These are phyloP conservation scores for Edaphochlamys debaryana DNA, from an alignment of 139 green algal species.

Conservation along the genomic window DNA sequence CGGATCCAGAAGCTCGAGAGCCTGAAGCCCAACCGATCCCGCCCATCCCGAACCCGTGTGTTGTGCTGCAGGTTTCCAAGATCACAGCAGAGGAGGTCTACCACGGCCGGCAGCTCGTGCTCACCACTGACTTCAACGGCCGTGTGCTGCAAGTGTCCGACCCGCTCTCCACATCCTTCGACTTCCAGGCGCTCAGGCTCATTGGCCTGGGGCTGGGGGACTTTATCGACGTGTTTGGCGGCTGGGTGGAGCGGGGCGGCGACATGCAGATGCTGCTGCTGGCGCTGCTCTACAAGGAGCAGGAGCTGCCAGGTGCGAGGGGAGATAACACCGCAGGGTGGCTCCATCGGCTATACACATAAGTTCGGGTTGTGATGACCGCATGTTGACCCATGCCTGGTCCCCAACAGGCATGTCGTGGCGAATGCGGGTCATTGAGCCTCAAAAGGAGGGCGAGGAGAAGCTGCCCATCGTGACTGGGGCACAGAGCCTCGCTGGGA, in stretches of 20 bases:
- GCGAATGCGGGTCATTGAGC: neutral
- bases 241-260: neutral
- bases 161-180: neutral
- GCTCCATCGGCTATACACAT: neutral
- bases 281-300: constrained; percentile 32
- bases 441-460: too few species aligned
- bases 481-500: too few species aligned
- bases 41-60: too few species aligned
- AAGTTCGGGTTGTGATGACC: neutral
- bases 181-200: neutral
- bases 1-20: too few species aligned
- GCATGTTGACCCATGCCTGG: neutral
- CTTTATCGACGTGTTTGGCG: neutral
- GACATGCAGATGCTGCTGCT: constrained; percentile 33
- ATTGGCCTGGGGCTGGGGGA: neutral
- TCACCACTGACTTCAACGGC: neutral
- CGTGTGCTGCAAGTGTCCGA: neutral
- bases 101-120: constrained; percentile 11
- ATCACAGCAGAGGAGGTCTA: neutral
- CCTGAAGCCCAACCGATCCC: too few species aligned
- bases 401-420: neutral
- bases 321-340: neutral
- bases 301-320: constrained; percentile 14
- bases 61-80: constrained; percentile 26
- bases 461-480: too few species aligned